A percentile compares a stretch with the other conserved stretches of the same genome.
phyloP scores from a whole-genome alignment of 805 yeast species.

The Schwanniomyces occidentalis region DNA sequence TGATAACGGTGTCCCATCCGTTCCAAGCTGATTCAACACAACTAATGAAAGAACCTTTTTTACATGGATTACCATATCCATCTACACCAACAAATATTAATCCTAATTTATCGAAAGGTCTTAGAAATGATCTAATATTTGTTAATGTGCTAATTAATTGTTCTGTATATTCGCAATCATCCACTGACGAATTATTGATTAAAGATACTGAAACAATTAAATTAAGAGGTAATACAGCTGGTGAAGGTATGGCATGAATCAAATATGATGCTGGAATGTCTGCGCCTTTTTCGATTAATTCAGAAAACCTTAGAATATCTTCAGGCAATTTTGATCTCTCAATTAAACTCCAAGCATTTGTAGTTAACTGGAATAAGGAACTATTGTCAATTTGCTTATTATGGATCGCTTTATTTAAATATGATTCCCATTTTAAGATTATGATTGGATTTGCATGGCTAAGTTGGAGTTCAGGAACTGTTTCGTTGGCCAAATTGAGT shows the following conservation, averaged over 20 bases:
- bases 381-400: conserved; percentile 11
- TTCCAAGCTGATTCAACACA: conserved; percentile 45
- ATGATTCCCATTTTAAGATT: conserved; percentile 44
- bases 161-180: conserved; percentile 27
- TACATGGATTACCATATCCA: conserved; percentile 36
- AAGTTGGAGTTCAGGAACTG: conserved; percentile 46
- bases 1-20: conserved; percentile 48
- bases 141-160: conserved; percentile 24
- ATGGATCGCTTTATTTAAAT: conserved; percentile 16
- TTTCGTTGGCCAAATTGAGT: conserved; percentile 39
- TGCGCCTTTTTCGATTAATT: conserved; percentile 34
- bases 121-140: conserved; percentile 25
- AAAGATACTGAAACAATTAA: conserved; percentile 45
- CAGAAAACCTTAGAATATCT: conserved; percentile 39
- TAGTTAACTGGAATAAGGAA: conserved; percentile 48
- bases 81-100: conserved; percentile 49
- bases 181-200: conserved; percentile 26
- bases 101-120: conserved; percentile 46
- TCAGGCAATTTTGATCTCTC: conserved; percentile 35
- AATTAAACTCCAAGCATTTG: conserved; percentile 50
- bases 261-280: conserved; percentile 43
- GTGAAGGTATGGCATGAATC: conserved; percentile 39
- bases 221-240: conserved; percentile 40
- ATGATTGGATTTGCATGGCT: conserved; percentile 29
- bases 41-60: conserved; percentile 47